Base-by-base conservation (phyloP, 129 eudicot genomes). In the Sambucus nigra region DNA sequence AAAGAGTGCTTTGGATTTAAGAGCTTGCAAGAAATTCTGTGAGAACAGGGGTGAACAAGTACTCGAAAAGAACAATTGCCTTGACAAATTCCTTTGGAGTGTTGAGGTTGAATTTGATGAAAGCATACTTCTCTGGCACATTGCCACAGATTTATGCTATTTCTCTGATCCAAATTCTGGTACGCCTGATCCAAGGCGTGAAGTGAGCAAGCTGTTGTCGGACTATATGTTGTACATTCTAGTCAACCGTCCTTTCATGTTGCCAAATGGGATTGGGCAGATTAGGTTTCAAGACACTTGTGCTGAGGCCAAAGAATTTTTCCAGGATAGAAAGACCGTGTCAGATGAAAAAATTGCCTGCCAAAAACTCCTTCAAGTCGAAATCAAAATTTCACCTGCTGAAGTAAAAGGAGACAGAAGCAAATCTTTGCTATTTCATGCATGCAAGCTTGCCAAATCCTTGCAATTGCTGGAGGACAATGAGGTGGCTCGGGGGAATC, bases 91-190 rank as follows among this genome's bases (percentile, higher is more conserved):
- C 19, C 19, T 46, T 10, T 65, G 57, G 61, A 67, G 54, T 21
- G 48, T 53, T 14, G 71, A 72, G 12, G 19, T 57, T 12, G 71
- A 71, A 25, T 71, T 63, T 19, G 76, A 71, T 24, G 61, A 64
- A 24, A 71, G 67, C 51, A 18, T 71, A 14, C 62, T 71, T 24
- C 20, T 64, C 25, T 71, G 76, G 71, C 76, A 71, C 51, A 21
- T 71, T 4, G 76, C 76, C 0, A 71, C 76, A 25, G 71, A 71
- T 23, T 14, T 71, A 24, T 71, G 71, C 41, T 64, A 57, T 38
- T 33, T 50, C 6, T 15, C 59, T 11, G 61, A 52, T 15, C 22
- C 24, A 8, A 20, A 16, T 9, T 16, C 45, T 5, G 53, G 28
- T 49, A 46, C 5, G 28, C 51, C n/a, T n/a, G 45, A 48, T 50